Base-by-base conservation (phyloP, 2,329 filamentous ascomycete species). In the Alternaria gaisen region DNA sequence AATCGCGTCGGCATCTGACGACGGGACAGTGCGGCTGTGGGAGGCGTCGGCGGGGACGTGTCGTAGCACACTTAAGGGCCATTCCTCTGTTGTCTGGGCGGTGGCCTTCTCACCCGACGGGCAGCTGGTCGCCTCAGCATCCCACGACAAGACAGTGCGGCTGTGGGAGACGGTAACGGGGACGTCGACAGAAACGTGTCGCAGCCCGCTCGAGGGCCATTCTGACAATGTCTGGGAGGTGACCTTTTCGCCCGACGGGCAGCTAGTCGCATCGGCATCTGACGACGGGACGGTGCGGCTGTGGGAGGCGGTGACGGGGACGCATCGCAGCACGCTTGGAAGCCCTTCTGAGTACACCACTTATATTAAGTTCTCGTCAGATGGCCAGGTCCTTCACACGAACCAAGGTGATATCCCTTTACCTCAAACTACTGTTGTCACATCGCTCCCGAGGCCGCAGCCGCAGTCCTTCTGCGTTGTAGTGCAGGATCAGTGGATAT, bases 401-500 rank as follows among this genome's bases (percentile, higher is more conserved):
- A 40, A 59, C 28, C 1, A 5, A 52, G 55, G 51, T 10, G 57
- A 63, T 11, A 42, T 61, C 55, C 41, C 56, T 48, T 53, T 62
- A 5, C 18, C 16, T 42, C 36, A 34, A 36, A 24, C 16, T 14
- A 10, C 38, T 40, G n/a, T 26, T 42, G 28, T 38, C 14, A 30
- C 43, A 52, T 54, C 52, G 46, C 46, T 26, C 18, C 53, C n/a
- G 28, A 38, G 16, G 7, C 41, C 16, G 18, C 30, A 24, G 16
- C n/a, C n/a, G 24, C 30, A 47, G 32, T 47, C n/a, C 10, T 47
- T 14, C 10, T 18, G 53, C 24, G 6, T 61, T 22, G 36, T 54
- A 53, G 50, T 62, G 12, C 18, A 60, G 57, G 28, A 60, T 30
- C 51, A 58, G 41, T 65, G 60, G 57, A 53, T 69, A 43, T 48